Evolutionary conservation across 306 rosid genomes (phyloP), one percentile per base, ranked within the genome.

Genomic region (Argentina anserina): DNA sequence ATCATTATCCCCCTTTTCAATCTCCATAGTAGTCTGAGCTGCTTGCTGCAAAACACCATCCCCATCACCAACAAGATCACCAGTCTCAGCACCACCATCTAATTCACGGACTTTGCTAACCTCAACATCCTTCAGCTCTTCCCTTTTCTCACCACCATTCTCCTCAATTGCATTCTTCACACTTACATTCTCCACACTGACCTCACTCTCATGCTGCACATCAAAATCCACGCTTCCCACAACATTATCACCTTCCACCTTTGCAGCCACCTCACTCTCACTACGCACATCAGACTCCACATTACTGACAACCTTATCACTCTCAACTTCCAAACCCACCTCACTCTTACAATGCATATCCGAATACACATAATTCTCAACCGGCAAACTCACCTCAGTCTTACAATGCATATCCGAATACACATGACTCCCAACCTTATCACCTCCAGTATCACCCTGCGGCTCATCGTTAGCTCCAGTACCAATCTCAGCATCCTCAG

Each of bases 191-290:
- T 42, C 37, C 82, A 34, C 7, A 56, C 62, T 42, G 34, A 47
- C 55, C 72, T 74, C 47, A 42, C 47, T 42, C 5, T 42, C 47
- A 47, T 13, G 23, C 12, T 45, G 63, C 42, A 39, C 45, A 36
- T n/a, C 52, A 62, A 41, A 49, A 18, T 69, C 33, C 70, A 21
- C 71, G 15, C 13, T 26, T 20, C 37, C 13, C 2, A 40, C 65
- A 61, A 33, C 34, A 11, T 61, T 45, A 70, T 50, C 77, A 20
- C 26, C 29, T 37, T 9, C 71, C 36, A n/a, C 46, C 73, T 52
- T 50, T 77, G 23, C 18, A 53, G 50, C 31, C 34, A 33, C 29
- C 71, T 74, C 71, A 42, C 72, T 53, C 61, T 31, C 81, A 53
- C 17, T 7, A 15, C 14, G 65, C 37, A 41, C 39, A 26, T 15